Conservation (phyloP, 768 basidiomycete genomes). For the Auriscalpium vulgare region DNA sequence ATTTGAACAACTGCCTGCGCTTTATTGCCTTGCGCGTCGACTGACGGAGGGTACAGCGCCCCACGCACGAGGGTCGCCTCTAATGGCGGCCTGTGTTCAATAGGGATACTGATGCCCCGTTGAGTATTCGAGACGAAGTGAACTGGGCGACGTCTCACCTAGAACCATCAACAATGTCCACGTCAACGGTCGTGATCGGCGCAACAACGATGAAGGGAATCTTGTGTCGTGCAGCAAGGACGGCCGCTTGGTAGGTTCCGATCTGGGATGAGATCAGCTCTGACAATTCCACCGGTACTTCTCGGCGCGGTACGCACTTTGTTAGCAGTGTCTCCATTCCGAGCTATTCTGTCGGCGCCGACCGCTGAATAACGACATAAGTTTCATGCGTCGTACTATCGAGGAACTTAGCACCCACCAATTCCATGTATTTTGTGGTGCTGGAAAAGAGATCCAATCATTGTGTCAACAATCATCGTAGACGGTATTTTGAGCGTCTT, state of each 20-base stretch:
- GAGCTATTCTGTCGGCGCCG: slow-evolving; percentile 83
- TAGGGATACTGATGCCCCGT: slow-evolving; percentile 57
- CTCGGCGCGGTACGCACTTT: slow-evolving; percentile 42
- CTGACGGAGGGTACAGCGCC: slow-evolving; percentile 49
- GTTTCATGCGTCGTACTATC: background rate
- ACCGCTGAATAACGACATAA: slow-evolving; percentile 41
- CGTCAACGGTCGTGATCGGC: slow-evolving; percentile 87
- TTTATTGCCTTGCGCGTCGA: slow-evolving; percentile 33
- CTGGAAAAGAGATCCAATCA: slow-evolving; percentile 94
- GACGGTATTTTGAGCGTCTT: slow-evolving; percentile 78
- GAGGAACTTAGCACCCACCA: slow-evolving; percentile 33
- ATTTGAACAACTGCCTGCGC: slow-evolving; percentile 77
- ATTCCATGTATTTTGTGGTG: slow-evolving; percentile 78
- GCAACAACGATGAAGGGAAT: slow-evolving; percentile 93
- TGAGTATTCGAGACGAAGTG: background rate
- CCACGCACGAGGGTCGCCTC: slow-evolving; percentile 90
- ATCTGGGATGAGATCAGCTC: slow-evolving; percentile 32
- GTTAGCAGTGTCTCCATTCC: slow-evolving; percentile 96
- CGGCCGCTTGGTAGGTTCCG: slow-evolving; percentile 95
- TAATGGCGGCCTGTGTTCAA: slow-evolving; percentile 82
- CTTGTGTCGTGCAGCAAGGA: slow-evolving; percentile 77
- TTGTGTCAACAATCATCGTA: slow-evolving; percentile 94
- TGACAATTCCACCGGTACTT: background rate
- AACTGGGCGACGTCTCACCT: slow-evolving; percentile 28
- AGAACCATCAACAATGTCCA: slow-evolving; percentile 64